Conservation (phyloP, 2,329 filamentous ascomycete species). For the Monilinia fructigena region DNA sequence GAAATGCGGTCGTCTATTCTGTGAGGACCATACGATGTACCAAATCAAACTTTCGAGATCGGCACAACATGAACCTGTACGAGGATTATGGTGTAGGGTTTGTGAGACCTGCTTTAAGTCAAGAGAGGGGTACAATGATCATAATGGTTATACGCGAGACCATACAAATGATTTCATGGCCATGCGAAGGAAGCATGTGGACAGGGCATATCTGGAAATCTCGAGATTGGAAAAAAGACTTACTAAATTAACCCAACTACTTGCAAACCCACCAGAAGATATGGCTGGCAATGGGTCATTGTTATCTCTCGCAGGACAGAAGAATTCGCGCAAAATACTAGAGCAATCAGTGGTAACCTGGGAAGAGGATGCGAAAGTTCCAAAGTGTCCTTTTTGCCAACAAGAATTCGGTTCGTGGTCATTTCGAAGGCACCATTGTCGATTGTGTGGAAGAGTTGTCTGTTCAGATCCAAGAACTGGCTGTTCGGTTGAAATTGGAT, state of each 20-base stretch:
- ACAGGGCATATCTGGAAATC: conserved; percentile 82
- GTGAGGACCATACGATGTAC: conserved; percentile 98
- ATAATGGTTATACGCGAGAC: conserved; percentile 68
- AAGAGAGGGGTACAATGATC: conserved; percentile 91
- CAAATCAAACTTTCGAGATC: conserved; percentile 95
- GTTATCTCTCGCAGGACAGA: conserved; percentile 62
- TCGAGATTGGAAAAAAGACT: conserved; percentile 88
- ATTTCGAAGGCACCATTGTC: conserved; percentile 90
- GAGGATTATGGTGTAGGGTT: conserved; percentile 90
- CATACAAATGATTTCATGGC: conserved; percentile 69
- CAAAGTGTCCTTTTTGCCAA: conserved; percentile 87
- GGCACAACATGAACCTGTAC: conserved; percentile 82
- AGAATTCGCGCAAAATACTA: conserved; percentile 72
- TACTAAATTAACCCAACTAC: conserved; percentile 81
- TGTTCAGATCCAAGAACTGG: conserved; percentile 82
- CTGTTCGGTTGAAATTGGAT: conserved; percentile 80
- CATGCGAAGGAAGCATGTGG: conserved; percentile 73
- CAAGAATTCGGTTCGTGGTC: conserved; percentile 94
- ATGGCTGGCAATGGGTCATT: conserved; percentile 52
- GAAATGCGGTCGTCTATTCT: conserved; percentile 89
- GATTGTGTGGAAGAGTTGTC: conserved; percentile 88
- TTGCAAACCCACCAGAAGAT: conserved; percentile 73
- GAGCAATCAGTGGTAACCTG: conserved; percentile 93
- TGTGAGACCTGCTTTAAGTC: conserved; percentile 99
- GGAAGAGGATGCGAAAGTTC: conserved; percentile 84